Conservation (phyloP, 1,284 basidiomycete species). For the Irpex sp. region DNA sequence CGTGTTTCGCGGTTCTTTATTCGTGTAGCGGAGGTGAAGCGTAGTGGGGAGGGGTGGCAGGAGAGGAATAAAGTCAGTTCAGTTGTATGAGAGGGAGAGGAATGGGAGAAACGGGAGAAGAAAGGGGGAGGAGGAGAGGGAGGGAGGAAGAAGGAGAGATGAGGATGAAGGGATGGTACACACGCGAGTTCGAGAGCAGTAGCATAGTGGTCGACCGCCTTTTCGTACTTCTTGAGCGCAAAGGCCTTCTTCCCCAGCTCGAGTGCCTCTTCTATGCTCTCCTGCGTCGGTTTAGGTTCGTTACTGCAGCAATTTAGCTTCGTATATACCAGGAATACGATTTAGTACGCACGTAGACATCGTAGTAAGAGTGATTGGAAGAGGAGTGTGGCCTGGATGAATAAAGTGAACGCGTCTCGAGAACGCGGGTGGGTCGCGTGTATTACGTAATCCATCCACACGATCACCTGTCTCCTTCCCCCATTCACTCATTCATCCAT, state of each 20-base stretch:
- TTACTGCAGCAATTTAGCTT: too few relatives aligned
- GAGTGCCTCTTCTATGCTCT: slow-evolving; percentile 46
- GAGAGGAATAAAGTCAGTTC: too few relatives aligned
- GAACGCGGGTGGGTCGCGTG: slow-evolving; percentile 9
- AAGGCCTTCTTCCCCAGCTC: slow-evolving; percentile 82
- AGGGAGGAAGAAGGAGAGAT: too few relatives aligned
- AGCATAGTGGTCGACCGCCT: slow-evolving; percentile 80
- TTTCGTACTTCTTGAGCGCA: slow-evolving; percentile 82
- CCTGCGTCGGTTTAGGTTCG: too few relatives aligned
- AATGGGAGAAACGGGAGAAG: too few relatives aligned
- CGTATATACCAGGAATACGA: background rate
- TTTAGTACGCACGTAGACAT: background rate
- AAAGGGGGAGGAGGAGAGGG: too few relatives aligned
- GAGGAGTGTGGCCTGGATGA: background rate
- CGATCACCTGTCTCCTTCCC: background rate
- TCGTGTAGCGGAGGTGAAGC: too few relatives aligned
- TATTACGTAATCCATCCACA: slow-evolving; percentile 6
- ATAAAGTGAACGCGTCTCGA: background rate
- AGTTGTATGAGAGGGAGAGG: too few relatives aligned
- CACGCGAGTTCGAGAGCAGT: slow-evolving; percentile 80
- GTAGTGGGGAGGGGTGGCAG: too few relatives aligned
- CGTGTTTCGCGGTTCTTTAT: too few relatives aligned
- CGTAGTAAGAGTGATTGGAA: background rate
- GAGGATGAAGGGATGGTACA: too few relatives aligned
- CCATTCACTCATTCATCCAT: background rate